Evolutionary conservation across 148 eudicot species (phyloP), one percentile per base, ranked within the genome.

Genomic region (Chenopodium suecicum): DNA sequence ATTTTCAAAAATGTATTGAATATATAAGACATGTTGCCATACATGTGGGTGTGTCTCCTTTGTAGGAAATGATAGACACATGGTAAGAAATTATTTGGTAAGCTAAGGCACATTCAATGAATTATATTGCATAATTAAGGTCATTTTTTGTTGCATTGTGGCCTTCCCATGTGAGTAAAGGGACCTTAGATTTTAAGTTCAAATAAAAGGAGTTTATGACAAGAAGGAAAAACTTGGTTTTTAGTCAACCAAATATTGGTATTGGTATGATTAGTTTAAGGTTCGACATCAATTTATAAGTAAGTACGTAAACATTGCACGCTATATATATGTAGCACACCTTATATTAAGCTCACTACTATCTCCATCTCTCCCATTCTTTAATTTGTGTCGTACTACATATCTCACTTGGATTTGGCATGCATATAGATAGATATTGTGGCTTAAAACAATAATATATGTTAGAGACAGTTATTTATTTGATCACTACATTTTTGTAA

Each of bases 91-190:
- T 37, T 54, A 64, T 80, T 47, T 47, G 52, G 37, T 52, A 47
- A 6, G 44, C 44, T 37, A 37, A 37, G 63, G 47, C 63, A 67
- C 54, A 72, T 20, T 50, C 50, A 72, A 60, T 79, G 64, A 50
- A 50, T 20, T 58, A 11, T 3, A 52, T 70, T 32, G 14, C 34
- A 66, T 32, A 66, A 66, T 66, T n/a, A 68, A 31, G 65, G 63
- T 31, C 13, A 9, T 41, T 47, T 82, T 75, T 75, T 75, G 84
- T 76, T 76, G 60, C 70, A 76, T 82, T 76, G 80, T 58, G 75
- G 70, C 75, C 58, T 76, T 82, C 80, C 84, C 84, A 82, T 82
- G 84, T 82, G 84, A 46, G 29, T 34, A 34, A 34, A 66, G 58
- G 23, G 70, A 17, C 80, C 84, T 76, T 82, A 82, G 80, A 69